Base-by-base conservation (phyloP, 2,329 filamentous ascomycete genomes). In the Trichoderma gracile region DNA sequence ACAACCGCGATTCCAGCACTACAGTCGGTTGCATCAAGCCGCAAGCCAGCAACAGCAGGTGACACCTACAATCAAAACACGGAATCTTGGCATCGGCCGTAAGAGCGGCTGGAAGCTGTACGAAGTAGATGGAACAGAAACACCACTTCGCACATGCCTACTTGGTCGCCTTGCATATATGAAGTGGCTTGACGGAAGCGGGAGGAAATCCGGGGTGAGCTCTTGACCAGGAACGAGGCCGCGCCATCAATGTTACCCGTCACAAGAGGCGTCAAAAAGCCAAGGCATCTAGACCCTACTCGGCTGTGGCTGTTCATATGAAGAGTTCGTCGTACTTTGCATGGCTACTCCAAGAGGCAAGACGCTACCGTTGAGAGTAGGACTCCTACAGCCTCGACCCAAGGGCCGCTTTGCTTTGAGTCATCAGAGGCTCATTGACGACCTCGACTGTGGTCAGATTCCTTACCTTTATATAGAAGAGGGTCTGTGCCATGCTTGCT, bases 141-240 rank as follows among this genome's bases (percentile, higher is more conserved):
- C 21, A 50, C 33, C 33, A 14, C 12, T 5, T 38, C 3, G 33
- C 33, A 38, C 33, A 38, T 38, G 33, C 33, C 10, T 38, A 38
- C 12, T 38, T 14, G 4, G 33, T 38, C 10, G 33, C 10, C 5
- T 14, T 38, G 33, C 56, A 42, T 59, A 30, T 42, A 21, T 27
- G 25, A 50, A 59, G 45, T 59, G 33, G 56, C 56, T 59, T 50
- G 56, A 42, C 21, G 42, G 42, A 21, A 17, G 46, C 17, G 17
- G 21, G 42, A 27, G 46, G 27, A 59, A 59, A 59, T 59, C 56
- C 33, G 56, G 56, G 56, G 56, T n/a, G 45, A 42, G 30, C 45
- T 46, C 40, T 59, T 59, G 56, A 10, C 43, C 17, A 14, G 19
- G 30, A 50, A 12, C 9, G 33, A 25, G 27, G 47, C 40, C 40